Conservation (phyloP, 106 monocot genomes). For the Dioscorea alata region DNA sequence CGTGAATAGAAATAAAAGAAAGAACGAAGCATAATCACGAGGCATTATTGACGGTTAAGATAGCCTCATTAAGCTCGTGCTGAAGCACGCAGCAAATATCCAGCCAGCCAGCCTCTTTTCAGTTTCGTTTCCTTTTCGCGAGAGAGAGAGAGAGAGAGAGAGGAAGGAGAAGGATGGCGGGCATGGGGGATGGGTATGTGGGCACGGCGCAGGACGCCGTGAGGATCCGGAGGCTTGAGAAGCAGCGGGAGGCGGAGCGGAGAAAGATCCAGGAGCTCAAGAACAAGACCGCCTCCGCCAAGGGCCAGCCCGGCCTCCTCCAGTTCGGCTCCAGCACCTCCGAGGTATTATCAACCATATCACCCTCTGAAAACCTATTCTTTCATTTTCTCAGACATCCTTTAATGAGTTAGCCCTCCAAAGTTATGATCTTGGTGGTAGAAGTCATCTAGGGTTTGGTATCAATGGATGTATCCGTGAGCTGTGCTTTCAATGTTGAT, state of each 20-base stretch:
- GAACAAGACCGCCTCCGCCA: slow-evolving; percentile 73
- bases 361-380: too few species aligned
- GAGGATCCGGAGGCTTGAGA: slow-evolving; percentile 92
- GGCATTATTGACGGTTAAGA: neutral
- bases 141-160: slow-evolving; percentile 2
- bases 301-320: slow-evolving; percentile 82
- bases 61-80: neutral
- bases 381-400: too few species aligned
- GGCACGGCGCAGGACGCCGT: slow-evolving; percentile 95
- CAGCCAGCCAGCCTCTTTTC: neutral
- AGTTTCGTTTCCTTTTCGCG: neutral
- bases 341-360: slow-evolving; percentile 38
- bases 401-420: too few species aligned
- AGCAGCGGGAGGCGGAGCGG: slow-evolving; percentile 94
- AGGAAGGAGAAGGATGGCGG: slow-evolving; percentile 47
- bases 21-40: neutral
- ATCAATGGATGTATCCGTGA: too few species aligned
- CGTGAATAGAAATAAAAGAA: too few species aligned
- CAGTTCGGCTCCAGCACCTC: slow-evolving; percentile 99
- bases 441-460: neutral
- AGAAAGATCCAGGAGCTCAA: slow-evolving; percentile 93
- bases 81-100: too few species aligned
- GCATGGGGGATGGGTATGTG: slow-evolving; percentile 98
- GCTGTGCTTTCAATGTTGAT: neutral
- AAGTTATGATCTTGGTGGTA: too few species aligned